Conservation (phyloP, 2,329 filamentous ascomycete genomes). For the Cladosporium sp. region DNA sequence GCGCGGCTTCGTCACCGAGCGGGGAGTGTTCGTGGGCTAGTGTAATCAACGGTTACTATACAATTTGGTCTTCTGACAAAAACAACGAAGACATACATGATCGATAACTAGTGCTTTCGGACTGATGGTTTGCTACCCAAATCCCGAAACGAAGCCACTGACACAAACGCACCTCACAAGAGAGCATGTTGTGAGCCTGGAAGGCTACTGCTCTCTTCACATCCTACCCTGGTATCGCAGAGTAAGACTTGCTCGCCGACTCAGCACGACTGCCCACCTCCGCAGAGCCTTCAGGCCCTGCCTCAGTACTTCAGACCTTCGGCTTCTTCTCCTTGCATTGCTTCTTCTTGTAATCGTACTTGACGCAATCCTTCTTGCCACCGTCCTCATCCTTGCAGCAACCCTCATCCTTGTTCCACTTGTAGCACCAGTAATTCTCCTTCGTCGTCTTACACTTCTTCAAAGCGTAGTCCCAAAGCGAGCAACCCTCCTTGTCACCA, state of each 20-base stretch:
- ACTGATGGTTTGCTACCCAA: neutral
- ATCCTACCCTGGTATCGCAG: constrained; percentile 12
- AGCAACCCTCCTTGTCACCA: constrained; percentile 30
- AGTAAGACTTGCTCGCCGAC: neutral
- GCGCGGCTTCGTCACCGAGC: too few species aligned
- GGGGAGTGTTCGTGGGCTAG: too few species aligned
- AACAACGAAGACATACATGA: neutral
- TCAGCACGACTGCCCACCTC: neutral
- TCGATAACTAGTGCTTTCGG: neutral
- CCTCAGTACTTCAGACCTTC: constrained; percentile 6
- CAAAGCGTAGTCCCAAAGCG: constrained; percentile 1
- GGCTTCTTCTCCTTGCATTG: neutral
- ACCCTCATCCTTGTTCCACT: constrained; percentile 5
- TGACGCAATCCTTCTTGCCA: constrained; percentile 10
- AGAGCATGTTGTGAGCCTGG: constrained; percentile 8
- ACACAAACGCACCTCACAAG: neutral
- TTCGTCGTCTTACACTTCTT: constrained; percentile 8
- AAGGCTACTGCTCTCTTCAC: constrained; percentile 11
- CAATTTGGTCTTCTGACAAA: neutral
- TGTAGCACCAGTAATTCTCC: constrained; percentile 13
- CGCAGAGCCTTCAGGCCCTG: neutral
- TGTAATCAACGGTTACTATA: too few species aligned
- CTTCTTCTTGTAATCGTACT: constrained; percentile 5
- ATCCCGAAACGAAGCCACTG: neutral
- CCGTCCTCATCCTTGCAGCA: constrained; percentile 13